These are phyloP conservation scores for Ballota nigra DNA, from an alignment of 257 asterid genomes.

Conservation along the genomic window DNA sequence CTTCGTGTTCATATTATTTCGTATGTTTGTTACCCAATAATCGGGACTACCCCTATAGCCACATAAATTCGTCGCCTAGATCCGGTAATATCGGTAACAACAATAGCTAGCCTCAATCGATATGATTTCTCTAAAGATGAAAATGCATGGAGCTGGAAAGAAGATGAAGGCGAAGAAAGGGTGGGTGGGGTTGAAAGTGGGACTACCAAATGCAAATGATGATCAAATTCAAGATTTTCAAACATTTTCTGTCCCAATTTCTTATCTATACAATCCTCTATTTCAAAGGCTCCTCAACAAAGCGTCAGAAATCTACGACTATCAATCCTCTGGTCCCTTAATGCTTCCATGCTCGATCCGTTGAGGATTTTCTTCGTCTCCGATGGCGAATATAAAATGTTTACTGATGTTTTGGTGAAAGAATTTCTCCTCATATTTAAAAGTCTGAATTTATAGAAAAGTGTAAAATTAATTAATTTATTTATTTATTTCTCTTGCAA, in stretches of 20 bases:
- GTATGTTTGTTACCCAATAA: too few relatives aligned
- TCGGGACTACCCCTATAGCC: too few relatives aligned
- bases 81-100: too few relatives aligned
- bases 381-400: constrained; percentile 19
- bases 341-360: constrained; percentile 27
- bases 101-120: too few relatives aligned
- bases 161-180: constrained; percentile 32
- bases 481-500: too few relatives aligned
- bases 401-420: too few relatives aligned
- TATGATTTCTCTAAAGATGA: not conserved
- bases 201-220: constrained; percentile 29
- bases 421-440: too few relatives aligned
- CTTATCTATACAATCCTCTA: constrained; percentile 18
- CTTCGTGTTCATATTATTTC: too few relatives aligned
- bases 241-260: constrained; percentile 24
- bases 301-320: constrained; percentile 26
- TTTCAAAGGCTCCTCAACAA: constrained; percentile 18
- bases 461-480: too few relatives aligned
- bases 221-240: constrained; percentile 9
- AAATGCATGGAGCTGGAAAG: constrained; percentile 1
- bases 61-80: too few relatives aligned
- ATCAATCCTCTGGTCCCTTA: constrained; percentile 20
- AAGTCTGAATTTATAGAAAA: too few relatives aligned
- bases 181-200: constrained; percentile 42
- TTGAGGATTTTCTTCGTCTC: constrained; percentile 26